These are phyloP conservation scores for Musa schizocarpa DNA, from an alignment of 176 grass and related monocot genomes.

Conservation along the genomic window DNA sequence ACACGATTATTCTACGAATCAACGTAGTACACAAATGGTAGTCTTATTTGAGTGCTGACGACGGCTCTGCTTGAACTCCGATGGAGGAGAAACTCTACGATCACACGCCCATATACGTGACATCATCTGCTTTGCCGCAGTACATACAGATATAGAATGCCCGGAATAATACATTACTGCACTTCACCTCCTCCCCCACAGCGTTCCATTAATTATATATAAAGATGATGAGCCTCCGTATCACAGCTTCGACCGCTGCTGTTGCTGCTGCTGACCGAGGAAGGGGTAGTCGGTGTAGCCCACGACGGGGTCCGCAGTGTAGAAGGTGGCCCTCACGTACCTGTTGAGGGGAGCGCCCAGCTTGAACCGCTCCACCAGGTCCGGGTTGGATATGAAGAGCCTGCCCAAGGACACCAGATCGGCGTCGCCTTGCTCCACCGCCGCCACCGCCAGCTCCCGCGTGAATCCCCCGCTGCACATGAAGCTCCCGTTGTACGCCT, in stretches of 20 bases:
- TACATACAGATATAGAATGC: too few relatives aligned
- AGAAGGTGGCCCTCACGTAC: constrained; percentile 84
- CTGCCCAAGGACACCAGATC: constrained; percentile 82
- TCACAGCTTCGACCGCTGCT: background rate
- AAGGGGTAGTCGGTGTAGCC: constrained; percentile 93
- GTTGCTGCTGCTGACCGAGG: constrained; percentile 31
- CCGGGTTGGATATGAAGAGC: constrained; percentile 83
- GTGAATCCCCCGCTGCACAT: constrained; percentile 92
- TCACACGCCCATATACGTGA: too few relatives aligned
- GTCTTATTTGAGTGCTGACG: too few relatives aligned
- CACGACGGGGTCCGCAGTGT: constrained; percentile 67
- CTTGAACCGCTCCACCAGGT: constrained; percentile 68
- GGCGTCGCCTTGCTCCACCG: constrained; percentile 51
- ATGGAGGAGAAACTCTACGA: too few relatives aligned
- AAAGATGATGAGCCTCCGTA: too few relatives aligned
- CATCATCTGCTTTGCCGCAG: too few relatives aligned
- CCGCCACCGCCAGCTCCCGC: constrained; percentile 63
- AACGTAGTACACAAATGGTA: too few relatives aligned
- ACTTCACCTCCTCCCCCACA: too few relatives aligned
- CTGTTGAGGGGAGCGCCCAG: constrained; percentile 36
- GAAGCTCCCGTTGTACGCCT: constrained; percentile 55
- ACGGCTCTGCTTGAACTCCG: too few relatives aligned
- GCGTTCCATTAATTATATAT: too few relatives aligned
- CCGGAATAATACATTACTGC: too few relatives aligned
- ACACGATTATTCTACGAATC: too few relatives aligned